These are phyloP conservation scores for Beauveria sp. DNA, from an alignment of 2,329 filamentous ascomycete genomes.

Conservation along the genomic window DNA sequence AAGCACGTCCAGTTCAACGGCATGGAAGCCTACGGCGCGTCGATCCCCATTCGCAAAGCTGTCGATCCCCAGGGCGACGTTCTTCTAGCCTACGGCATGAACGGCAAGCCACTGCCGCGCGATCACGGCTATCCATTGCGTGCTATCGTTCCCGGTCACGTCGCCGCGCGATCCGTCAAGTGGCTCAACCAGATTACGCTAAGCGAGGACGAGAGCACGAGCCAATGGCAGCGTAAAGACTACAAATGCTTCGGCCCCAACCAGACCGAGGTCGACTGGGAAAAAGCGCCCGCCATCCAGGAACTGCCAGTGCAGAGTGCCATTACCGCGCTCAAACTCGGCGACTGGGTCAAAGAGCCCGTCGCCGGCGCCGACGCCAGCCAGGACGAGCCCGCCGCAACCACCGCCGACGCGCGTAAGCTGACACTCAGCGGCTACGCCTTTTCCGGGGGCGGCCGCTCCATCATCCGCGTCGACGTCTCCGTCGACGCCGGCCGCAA, in stretches of 20 bases:
- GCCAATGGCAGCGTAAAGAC: constrained; percentile 59
- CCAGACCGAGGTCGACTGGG: constrained; percentile 53
- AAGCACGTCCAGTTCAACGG: constrained; percentile 52
- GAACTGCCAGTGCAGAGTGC: constrained; percentile 63
- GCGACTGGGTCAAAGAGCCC: constrained; percentile 24
- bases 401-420: constrained; percentile 14
- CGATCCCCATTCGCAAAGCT: constrained; percentile 51
- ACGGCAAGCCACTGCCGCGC: constrained; percentile 51
- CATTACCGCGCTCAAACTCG: constrained; percentile 45
- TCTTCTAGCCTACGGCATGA: constrained; percentile 61
- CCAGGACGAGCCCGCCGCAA: neutral
- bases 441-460: constrained; percentile 58
- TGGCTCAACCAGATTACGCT: constrained; percentile 59
- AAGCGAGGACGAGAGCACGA: constrained; percentile 57
- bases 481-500: constrained; percentile 54
- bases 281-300: constrained; percentile 55
- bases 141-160: constrained; percentile 55
- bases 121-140: constrained; percentile 62
- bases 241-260: constrained; percentile 65
- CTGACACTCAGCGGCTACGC: constrained; percentile 54
- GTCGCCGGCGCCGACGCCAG: neutral
- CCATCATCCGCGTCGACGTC: constrained; percentile 60
- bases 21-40: constrained; percentile 53
- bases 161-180: constrained; percentile 61
- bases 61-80: constrained; percentile 56